Evolutionary conservation across 1,284 basidiomycete species (phyloP), one percentile per base, ranked within the genome.

Genomic region (Moniliella sp.): DNA sequence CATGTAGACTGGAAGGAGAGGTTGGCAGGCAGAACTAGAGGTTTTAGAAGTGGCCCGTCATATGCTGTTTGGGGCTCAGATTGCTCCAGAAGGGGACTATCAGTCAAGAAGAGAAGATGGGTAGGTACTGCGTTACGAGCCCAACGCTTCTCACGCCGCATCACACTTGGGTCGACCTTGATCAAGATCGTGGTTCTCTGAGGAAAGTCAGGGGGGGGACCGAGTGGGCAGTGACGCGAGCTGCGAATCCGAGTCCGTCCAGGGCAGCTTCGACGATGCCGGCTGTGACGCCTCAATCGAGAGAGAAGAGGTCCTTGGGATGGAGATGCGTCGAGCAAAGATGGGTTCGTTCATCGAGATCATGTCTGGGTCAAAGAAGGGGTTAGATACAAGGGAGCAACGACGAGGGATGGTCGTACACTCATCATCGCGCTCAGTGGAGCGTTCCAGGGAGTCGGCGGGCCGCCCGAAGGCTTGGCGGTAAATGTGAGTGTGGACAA

Each of bases 251-350:
- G 13, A 93, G 67, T 0, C 84, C 86, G 57, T 99, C 88, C 37
- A 97, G 67, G 3, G 93, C 82, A n/a, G 84, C 88, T 64, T 99
- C 91, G 3, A 99, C 84, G 35, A 97, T 76, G 0, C 91, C 88
- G 4, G 88, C 88, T 0, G 84, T 84, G 57, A 91, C 1, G 88
- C 93, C 21, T 86, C 93, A 54, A 86, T 93, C 50, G 78, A 84
- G 23, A 99, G 69, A 50, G 82, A 76, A 77, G 73, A 97, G 77
- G 53, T 97, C 91, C 47, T 75, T 75, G 88, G 91, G 15, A 94
- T 76, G 12, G 82, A 83, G 40, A 99, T 83, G 48, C 79, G 69
- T 43, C 79, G 34, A 91, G 84, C 43, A 43, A 94, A 70, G 13
- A 78, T 71, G 8, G 91, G 86, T 54, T 83, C 76, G 57, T 99